Evolutionary conservation across 2,329 filamentous ascomycete genomes (phyloP), one percentile per base, ranked within the genome.

Genomic region (Exophiala sp.): DNA sequence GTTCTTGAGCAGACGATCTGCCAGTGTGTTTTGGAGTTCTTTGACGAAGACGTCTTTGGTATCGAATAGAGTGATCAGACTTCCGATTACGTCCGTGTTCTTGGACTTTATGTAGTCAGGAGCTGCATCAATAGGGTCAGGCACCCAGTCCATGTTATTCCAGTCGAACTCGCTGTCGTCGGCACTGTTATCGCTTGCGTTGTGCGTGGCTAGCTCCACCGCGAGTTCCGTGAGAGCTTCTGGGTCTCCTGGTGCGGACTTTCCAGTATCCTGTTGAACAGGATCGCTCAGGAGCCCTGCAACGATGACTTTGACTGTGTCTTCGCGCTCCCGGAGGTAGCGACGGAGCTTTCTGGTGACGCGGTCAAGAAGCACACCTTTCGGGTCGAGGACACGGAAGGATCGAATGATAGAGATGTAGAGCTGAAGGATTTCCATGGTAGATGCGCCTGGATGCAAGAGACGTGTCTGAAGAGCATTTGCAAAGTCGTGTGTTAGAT

Each of bases 1-100:
- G 43, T 82, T 83, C 54, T 77, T 75, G 14, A 85, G 72, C 2
- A 99, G 74, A 43, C 91, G 85, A 58, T 95, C 89, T 4, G 88
- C 89, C n/a, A 99, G 81, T 40, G 95, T 89, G 49, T 80, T 84
- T 66, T 96, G 91, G 58, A 99, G 87, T 68, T 97, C 92, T 63
- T 91, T 95, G 71, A 96, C 94, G 66, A 97, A 97, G 42, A 87
- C 82, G 47, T 96, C 92, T 62, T 91, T 89, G 14, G 88, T 87
- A 10, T 96, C 92, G 62, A 96, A 88, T 0, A 95, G 83, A 54
- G 85, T 87, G 62, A 97, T 88, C 40, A 99, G 77, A 48, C 91
- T 95, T 48, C 91, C 91, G 53, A 97, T 90, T 10, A 97, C 87
- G 69, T 99, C 94, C 60, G 91, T 88, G 40, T 85, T 88, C 68